Conservation (phyloP, 2,329 filamentous ascomycete genomes). For the Bipolaris zeicola region DNA sequence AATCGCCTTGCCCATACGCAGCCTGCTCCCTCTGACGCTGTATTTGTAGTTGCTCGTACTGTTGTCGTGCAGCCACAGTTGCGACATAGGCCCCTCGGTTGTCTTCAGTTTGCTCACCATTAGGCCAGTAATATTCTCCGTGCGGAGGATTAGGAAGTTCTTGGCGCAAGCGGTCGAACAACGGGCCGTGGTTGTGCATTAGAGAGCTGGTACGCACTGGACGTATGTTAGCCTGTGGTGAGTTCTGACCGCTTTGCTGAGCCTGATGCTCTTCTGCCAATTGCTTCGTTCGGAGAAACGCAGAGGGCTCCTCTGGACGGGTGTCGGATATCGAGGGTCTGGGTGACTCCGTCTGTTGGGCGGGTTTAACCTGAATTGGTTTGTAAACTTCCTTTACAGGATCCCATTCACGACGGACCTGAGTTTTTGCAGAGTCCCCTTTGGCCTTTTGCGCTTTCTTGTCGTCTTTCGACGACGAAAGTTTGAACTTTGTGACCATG, state of each 20-base stretch:
- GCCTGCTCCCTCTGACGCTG: constrained; percentile 8
- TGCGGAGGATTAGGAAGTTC: constrained; percentile 17
- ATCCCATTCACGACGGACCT: constrained; percentile 20
- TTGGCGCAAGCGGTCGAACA: constrained; percentile 18
- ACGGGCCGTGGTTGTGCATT: constrained; percentile 3
- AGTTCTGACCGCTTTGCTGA: constrained; percentile 9
- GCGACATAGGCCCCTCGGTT: constrained; percentile 25
- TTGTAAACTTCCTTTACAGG: constrained; percentile 23
- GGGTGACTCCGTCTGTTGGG: constrained; percentile 9
- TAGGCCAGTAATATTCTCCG: constrained; percentile 36
- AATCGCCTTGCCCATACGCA: background rate
- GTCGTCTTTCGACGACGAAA: constrained; percentile 42
- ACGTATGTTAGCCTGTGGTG: constrained; percentile 7
- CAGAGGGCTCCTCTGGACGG: constrained; percentile 24
- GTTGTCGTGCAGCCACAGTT: constrained; percentile 21
- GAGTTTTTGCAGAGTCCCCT: constrained; percentile 24
- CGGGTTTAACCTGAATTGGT: constrained; percentile 15
- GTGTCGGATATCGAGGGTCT: constrained; percentile 12
- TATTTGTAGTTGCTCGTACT: constrained; percentile 8
- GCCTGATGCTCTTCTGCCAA: constrained; percentile 30
- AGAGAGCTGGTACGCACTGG: constrained; percentile 8
- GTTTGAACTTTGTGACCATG: constrained; percentile 37
- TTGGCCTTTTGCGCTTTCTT: constrained; percentile 44
- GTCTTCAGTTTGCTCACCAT: constrained; percentile 11
- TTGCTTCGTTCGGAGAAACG: constrained; percentile 31